Conservation (phyloP, 179 eudicot species). For the Camellia oleifera region DNA sequence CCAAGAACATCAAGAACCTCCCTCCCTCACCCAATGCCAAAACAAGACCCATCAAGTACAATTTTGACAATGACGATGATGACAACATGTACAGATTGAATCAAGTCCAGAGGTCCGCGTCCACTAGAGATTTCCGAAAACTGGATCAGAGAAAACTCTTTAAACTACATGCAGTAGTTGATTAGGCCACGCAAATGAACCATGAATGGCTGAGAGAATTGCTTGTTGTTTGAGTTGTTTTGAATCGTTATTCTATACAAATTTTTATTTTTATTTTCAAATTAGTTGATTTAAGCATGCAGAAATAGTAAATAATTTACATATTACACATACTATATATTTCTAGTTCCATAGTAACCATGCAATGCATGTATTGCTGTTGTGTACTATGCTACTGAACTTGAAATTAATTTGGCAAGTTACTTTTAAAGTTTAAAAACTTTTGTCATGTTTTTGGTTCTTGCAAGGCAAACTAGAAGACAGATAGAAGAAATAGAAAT, state of each 20-base stretch:
- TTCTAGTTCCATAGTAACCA: background rate
- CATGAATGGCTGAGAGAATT: background rate
- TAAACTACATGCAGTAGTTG: constrained; percentile 13
- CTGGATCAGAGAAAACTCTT: constrained; percentile 18
- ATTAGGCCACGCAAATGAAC: constrained; percentile 8
- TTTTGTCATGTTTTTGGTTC: background rate
- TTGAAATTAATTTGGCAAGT: background rate
- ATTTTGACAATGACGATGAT: background rate
- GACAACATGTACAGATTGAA: constrained; percentile 18
- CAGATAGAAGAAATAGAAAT: background rate
- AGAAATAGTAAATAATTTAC: too few relatives aligned
- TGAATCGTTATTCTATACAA: background rate
- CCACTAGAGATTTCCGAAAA: constrained; percentile 34
- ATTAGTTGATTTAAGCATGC: background rate
- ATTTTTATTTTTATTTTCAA: background rate
- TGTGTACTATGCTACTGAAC: background rate
- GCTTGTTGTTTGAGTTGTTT: background rate
- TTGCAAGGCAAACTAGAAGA: background rate
- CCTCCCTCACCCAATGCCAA: constrained; percentile 33
- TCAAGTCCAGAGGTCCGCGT: constrained; percentile 32
- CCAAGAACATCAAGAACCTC: constrained; percentile 26
- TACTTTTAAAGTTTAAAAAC: background rate
- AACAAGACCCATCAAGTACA: constrained; percentile 10
- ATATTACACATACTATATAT: background rate
- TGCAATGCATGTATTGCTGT: background rate